Conservation (phyloP, 805 yeast species). For the Metschnikowia noctiluminum region DNA sequence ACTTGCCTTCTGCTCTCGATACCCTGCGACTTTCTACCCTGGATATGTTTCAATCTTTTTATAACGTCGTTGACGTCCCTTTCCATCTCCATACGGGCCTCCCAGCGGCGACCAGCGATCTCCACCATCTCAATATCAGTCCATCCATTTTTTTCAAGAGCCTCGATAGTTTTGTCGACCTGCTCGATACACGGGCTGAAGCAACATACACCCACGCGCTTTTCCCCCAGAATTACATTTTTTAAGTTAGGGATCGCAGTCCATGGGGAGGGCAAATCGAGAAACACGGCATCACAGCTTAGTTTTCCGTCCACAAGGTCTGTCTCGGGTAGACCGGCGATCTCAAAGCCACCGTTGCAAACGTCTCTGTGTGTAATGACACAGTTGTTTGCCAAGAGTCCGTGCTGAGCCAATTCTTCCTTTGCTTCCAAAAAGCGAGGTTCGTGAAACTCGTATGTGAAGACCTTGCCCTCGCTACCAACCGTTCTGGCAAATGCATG, state of each 20-base stretch:
- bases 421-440: constrained; percentile 77
- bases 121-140: constrained; percentile 87
- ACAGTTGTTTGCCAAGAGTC: constrained; percentile 50
- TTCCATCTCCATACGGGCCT: constrained; percentile 85
- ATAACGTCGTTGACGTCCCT: constrained; percentile 75
- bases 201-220: constrained; percentile 77
- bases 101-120: constrained; percentile 80
- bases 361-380: constrained; percentile 87
- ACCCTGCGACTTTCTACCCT: constrained; percentile 61
- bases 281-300: constrained; percentile 73
- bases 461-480: constrained; percentile 57
- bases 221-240: constrained; percentile 50
- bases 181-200: constrained; percentile 98
- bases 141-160: constrained; percentile 78
- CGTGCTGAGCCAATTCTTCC: constrained; percentile 72
- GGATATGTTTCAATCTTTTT: constrained; percentile 75
- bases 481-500: constrained; percentile 88
- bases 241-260: constrained; percentile 78
- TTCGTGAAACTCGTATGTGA: constrained; percentile 89
- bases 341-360: constrained; percentile 77
- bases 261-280: constrained; percentile 98
- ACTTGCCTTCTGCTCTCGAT: constrained; percentile 51
- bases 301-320: constrained; percentile 27
- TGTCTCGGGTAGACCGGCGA: constrained; percentile 33
- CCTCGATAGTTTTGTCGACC: constrained; percentile 80